Percentiles rank a stretch among this genome's conserved stretches.
Evolutionary conservation across 2,329 filamentous ascomycete genomes (phyloP).

Genomic region (Aureobasidium sp.): DNA sequence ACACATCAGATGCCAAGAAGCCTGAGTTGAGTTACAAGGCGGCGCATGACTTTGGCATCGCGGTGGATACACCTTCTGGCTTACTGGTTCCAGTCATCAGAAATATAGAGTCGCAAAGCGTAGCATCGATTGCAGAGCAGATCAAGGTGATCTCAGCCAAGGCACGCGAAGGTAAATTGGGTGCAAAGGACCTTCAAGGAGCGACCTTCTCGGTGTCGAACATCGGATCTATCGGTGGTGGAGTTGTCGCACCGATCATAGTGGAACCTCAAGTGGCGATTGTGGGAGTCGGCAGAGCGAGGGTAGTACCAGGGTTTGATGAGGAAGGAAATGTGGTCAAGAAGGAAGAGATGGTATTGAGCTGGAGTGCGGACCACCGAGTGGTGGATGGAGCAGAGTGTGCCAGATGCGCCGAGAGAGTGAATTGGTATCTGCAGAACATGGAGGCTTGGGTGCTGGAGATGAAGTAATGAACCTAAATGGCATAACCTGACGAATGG

Average conservation of each 20-base stretch:
- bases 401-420: constrained; percentile 78
- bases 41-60: constrained; percentile 90
- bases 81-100: constrained; percentile 88
- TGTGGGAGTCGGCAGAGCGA: constrained; percentile 75
- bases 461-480: constrained; percentile 46
- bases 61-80: constrained; percentile 85
- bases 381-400: constrained; percentile 93
- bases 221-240: constrained; percentile 90
- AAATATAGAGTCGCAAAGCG: constrained; percentile 67
- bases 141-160: constrained; percentile 64
- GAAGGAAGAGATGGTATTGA: constrained; percentile 80
- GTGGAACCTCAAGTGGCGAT: constrained; percentile 89
- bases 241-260: constrained; percentile 84
- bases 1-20: constrained; percentile 53
- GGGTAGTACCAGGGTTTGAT: constrained; percentile 69
- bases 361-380: constrained; percentile 92
- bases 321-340: constrained; percentile 51
- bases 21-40: constrained; percentile 69
- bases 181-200: constrained; percentile 65
- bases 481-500: not conserved
- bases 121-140: constrained; percentile 70
- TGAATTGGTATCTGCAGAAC: constrained; percentile 70
- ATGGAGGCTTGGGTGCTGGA: constrained; percentile 82
- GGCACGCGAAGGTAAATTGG: constrained; percentile 66
- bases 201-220: constrained; percentile 96